A percentile compares a stretch with the other conserved stretches of the same genome.
Conservation (phyloP, 345 rosid species). For the Syzygium aromaticum region DNA sequence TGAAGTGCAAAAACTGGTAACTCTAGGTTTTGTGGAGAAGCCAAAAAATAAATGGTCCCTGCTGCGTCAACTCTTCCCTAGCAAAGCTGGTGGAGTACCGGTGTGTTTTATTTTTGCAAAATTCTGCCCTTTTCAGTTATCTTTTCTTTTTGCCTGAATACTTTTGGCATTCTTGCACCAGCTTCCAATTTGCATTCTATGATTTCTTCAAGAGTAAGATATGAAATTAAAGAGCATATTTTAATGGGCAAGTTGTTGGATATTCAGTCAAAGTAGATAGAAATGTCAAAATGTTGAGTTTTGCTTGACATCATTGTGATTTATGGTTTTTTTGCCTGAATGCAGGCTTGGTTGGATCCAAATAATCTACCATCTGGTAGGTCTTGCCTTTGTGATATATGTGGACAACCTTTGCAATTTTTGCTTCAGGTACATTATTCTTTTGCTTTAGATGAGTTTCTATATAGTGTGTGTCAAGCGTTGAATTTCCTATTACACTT, state of each 20-base stretch:
- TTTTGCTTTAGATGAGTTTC: background rate
- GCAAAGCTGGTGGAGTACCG: slow-evolving; percentile 86
- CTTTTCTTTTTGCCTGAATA: background rate
- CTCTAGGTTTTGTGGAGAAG: slow-evolving; percentile 64
- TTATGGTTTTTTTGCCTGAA: background rate
- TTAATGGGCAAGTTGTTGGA: background rate
- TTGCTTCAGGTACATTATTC: slow-evolving; percentile 57
- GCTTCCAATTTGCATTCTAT: background rate
- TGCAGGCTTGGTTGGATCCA: slow-evolving; percentile 91
- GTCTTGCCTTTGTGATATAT: slow-evolving; percentile 55
- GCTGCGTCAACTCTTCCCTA: slow-evolving; percentile 73
- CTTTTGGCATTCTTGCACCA: background rate
- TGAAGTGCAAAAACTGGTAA: slow-evolving; percentile 47
- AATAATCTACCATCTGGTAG: slow-evolving; percentile 65
- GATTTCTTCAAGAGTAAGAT: background rate
- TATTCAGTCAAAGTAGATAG: background rate
- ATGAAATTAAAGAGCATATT: background rate
- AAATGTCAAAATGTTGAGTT: background rate
- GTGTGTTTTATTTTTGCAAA: slow-evolving; percentile 17
- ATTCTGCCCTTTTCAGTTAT: background rate
- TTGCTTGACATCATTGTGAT: background rate
- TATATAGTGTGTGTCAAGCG: background rate
- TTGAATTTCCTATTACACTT: background rate
- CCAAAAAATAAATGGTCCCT: slow-evolving; percentile 50
- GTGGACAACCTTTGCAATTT: slow-evolving; percentile 81